These are phyloP conservation scores for Saccharomyces hybrid DNA, from an alignment of 1,139 yeast species.

Conservation along the genomic window DNA sequence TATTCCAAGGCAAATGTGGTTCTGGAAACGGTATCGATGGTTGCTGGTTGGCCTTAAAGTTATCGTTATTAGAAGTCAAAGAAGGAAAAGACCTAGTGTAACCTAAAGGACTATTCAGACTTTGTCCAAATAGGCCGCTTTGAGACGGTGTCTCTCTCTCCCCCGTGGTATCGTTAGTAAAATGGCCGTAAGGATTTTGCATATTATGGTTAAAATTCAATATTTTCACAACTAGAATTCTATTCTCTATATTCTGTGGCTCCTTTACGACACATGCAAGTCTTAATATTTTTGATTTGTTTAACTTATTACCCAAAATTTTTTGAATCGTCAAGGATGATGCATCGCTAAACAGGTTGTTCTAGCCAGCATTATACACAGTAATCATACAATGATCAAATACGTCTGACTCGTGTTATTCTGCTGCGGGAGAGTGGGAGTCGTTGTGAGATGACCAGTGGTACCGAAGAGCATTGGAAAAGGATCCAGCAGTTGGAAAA, in stretches of 20 bases:
- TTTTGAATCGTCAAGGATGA: background rate
- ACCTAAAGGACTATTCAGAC: background rate
- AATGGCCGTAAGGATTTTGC: background rate
- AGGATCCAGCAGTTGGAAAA: constrained; percentile 18
- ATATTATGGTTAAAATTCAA: background rate
- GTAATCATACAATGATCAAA: background rate
- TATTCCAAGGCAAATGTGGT: background rate
- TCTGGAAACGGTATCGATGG: background rate
- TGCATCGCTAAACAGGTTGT: background rate
- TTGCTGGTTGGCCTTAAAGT: background rate
- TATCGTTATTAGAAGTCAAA: background rate
- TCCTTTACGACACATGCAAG: background rate
- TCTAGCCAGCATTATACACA: background rate
- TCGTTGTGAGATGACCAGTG: background rate
- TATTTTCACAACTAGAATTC: background rate
- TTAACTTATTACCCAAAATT: background rate
- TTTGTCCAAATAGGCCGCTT: background rate
- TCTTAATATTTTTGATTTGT: background rate
- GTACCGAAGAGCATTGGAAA: constrained; percentile 5
- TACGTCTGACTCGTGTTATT: background rate
- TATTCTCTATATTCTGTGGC: background rate
- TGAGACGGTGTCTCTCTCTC: background rate
- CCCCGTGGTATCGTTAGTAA: background rate
- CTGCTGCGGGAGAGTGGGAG: no score
- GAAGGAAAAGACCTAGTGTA: background rate